Conservation (phyloP, 2,329 filamentous ascomycete species). For the Fusarium irregulare region DNA sequence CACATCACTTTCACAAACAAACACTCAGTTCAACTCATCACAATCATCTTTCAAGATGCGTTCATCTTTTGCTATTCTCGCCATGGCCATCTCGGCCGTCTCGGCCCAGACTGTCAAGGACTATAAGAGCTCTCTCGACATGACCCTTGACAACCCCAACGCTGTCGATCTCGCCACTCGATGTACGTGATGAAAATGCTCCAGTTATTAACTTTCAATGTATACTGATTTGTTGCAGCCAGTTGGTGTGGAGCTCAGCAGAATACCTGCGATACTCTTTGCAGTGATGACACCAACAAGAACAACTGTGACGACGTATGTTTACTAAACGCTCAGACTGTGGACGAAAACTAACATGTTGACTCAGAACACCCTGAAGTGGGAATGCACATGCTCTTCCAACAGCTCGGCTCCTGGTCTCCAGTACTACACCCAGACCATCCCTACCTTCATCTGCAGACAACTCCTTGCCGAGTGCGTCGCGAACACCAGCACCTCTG, state of each 20-base stretch:
- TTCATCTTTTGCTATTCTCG: conserved; percentile 54
- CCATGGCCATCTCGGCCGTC: conserved; percentile 58
- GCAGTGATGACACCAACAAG: conserved; percentile 50
- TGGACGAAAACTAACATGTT: conserved; percentile 9
- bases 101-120: conserved; percentile 55
- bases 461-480: conserved; percentile 63
- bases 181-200: conserved; percentile 52
- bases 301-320: conserved; percentile 63
- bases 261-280: conserved; percentile 63
- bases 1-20: conserved; percentile 20
- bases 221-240: conserved; percentile 51
- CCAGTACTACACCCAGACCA: conserved; percentile 64
- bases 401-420: conserved; percentile 64
- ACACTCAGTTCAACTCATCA: conserved; percentile 1
- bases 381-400: conserved; percentile 60
- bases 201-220: background rate
- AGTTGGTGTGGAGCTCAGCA: conserved; percentile 64
- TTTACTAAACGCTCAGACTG: background rate
- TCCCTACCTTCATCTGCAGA: conserved; percentile 65
- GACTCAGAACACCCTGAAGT: conserved; percentile 57
- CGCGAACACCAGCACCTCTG: conserved; percentile 52
- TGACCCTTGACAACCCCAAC: conserved; percentile 57
- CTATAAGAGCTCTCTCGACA: conserved; percentile 57
- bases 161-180: conserved; percentile 49
- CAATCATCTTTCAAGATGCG: conserved; percentile 54